Evolutionary conservation across 495 filamentous ascomycete genomes (phyloP).

Genomic region (Paragyromitra xinjiangensis): DNA sequence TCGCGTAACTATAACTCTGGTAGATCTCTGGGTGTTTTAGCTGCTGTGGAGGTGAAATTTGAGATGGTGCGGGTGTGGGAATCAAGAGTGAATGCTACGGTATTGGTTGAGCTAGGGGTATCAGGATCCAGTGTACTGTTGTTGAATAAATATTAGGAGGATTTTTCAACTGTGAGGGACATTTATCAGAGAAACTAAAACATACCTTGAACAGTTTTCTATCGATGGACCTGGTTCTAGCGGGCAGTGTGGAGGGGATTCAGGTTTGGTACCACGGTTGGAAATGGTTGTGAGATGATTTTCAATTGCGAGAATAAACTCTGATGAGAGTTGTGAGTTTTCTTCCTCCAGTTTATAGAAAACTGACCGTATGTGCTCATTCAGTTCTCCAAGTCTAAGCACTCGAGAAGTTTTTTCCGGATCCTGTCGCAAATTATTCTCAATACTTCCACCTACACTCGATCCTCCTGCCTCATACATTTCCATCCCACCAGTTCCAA

Average conservation of each 20-base stretch:
- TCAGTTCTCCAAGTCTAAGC: conserved; percentile 21
- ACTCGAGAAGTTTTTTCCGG: conserved; percentile 12
- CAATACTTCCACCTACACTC: neutral
- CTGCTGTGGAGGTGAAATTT: neutral
- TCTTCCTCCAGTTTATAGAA: conserved; percentile 29
- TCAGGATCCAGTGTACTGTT: conserved; percentile 2
- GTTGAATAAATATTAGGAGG: neutral
- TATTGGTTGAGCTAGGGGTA: neutral
- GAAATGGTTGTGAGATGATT: conserved; percentile 4
- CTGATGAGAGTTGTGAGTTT: conserved; percentile 18
- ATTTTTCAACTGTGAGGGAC: neutral
- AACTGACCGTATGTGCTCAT: conserved; percentile 21
- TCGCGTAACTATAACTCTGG: conserved; percentile 6
- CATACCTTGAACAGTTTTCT: too few relatives aligned
- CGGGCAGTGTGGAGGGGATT: neutral
- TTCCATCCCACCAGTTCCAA: conserved; percentile 21
- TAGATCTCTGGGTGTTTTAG: neutral
- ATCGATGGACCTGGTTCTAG: too few relatives aligned
- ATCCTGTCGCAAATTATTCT: neutral
- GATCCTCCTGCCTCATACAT: conserved; percentile 12
- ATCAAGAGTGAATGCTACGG: neutral
- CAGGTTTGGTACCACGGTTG: neutral
- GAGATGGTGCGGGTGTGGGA: neutral
- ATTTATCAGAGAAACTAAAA: neutral
- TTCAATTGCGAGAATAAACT: conserved; percentile 21